These are phyloP conservation scores for Didymella sp. DNA, from an alignment of 2,329 filamentous ascomycete species.

Conservation along the genomic window DNA sequence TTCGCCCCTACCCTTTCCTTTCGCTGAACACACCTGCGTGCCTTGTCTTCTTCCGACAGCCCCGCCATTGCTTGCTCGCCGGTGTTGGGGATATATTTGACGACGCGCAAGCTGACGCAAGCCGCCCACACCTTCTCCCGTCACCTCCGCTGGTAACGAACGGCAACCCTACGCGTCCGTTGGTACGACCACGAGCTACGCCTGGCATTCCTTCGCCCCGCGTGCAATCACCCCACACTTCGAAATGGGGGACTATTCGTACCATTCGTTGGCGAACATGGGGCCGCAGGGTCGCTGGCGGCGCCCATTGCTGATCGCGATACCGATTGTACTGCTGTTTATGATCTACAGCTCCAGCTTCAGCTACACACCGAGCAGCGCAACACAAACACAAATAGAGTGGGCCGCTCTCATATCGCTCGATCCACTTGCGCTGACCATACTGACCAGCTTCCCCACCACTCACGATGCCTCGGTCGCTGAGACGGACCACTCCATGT, in stretches of 20 bases:
- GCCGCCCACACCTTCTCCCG: conserved; percentile 4
- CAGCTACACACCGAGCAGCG: conserved; percentile 30
- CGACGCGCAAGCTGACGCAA: conserved; percentile 13
- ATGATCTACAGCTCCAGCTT: conserved; percentile 41
- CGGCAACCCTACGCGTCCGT: conserved; percentile 2
- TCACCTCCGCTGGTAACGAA: conserved; percentile 7
- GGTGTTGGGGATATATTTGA: conserved; percentile 2
- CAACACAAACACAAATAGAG: conserved; percentile 28
- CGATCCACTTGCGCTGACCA: conserved; percentile 5
- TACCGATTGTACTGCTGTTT: conserved; percentile 42
- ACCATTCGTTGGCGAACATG: conserved; percentile 42
- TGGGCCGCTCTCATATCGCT: conserved; percentile 19
- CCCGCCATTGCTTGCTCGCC: not conserved
- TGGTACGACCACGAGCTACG: conserved; percentile 3
- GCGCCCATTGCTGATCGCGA: conserved; percentile 41
- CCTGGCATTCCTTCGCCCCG: conserved; percentile 8
- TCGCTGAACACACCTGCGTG: conserved; percentile 16
- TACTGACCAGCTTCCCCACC: conserved; percentile 31
- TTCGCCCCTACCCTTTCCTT: conserved; percentile 22
- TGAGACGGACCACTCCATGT: conserved; percentile 43
- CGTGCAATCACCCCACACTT: conserved; percentile 2
- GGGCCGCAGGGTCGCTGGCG: conserved; percentile 47
- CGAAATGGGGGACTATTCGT: conserved; percentile 37
- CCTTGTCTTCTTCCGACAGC: conserved; percentile 2
- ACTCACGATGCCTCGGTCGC: conserved; percentile 37